Evolutionary conservation across 768 basidiomycete species (phyloP), one percentile per base, ranked within the genome.

Genomic region (Auriscalpium microsporum): DNA sequence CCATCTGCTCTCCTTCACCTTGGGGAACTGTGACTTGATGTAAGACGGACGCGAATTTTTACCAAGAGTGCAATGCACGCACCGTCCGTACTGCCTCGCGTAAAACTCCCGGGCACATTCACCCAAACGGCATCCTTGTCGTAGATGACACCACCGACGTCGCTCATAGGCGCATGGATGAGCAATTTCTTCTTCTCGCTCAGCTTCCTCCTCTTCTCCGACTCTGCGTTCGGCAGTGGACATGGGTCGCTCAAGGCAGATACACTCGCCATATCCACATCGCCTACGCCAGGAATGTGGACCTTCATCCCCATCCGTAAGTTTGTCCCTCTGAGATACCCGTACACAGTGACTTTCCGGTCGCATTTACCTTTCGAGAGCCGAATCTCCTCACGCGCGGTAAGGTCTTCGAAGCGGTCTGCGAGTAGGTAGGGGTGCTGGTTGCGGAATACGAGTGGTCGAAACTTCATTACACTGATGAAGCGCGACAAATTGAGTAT

Each of bases 61-160:
- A 53, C n/a, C 0, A 13, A 5, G 33, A 28, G 28, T 28, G 4
- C 28, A 28, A 33, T 17, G 38, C 17, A 62, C 78, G 53, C 64
- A 86, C 87, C 77, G 56, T 86, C 83, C 8, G 70, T 72, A 60
- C 81, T 83, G n/a, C 83, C 85, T 57, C 86, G 77, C 13, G 90
- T 86, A 67, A 99, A 99, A 64, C 81, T 95, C 1, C 96, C 96
- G 11, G 93, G 89, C 10, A 98, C 94, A 68, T 98, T 98, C 60
- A 99, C 87, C 79, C 90, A 99, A 2, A 99, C 94, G 0, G 94
- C 92, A 65, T 98, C 95, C 69, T 97, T 98, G 74, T 99, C 96
- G 66, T 95, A 98, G 71, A 90, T 82, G 53, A 99, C 83, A 3
- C 95, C 96, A 10, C 95, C 95, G 2, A 97, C 87, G 64, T 97